Percentiles rank a stretch among this genome's conserved stretches.
Evolutionary conservation across 2,329 filamentous ascomycete species (phyloP).

Genomic region (Cercospora nicotianae): DNA sequence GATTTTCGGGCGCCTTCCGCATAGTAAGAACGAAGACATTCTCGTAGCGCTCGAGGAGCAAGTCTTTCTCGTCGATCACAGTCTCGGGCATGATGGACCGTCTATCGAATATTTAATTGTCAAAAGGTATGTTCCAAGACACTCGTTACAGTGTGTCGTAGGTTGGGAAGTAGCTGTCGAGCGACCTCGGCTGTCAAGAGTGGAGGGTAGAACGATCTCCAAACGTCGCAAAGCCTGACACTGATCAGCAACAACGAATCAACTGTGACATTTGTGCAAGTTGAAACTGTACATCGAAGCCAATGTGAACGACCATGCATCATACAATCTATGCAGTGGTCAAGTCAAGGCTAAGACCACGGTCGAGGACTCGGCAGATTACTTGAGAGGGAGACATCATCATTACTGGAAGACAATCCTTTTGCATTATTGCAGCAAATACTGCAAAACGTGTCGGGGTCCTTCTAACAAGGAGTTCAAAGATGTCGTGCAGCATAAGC

Average conservation of each 20-base stretch:
- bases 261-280: not conserved
- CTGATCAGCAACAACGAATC: not conserved
- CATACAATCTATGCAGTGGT: not conserved
- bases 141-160: not conserved
- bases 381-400: not conserved
- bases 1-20: conserved; percentile 56
- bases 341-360: not conserved
- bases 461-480: not conserved
- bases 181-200: conserved; percentile 13
- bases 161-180: conserved; percentile 31
- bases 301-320: not conserved
- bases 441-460: not conserved
- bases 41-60: conserved; percentile 48
- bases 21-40: conserved; percentile 56
- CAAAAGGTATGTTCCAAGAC: not conserved
- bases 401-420: not conserved
- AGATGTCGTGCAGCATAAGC: not conserved
- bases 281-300: not conserved
- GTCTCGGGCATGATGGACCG: conserved; percentile 27
- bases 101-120: not conserved
- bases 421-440: not conserved
- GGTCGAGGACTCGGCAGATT: not conserved
- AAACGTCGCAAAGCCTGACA: conserved; percentile 2
- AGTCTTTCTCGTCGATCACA: conserved; percentile 43
- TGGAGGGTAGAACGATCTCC: not conserved